These are phyloP conservation scores for Diaporthe nobilis DNA, from an alignment of 2,329 filamentous ascomycete species.

Conservation along the genomic window DNA sequence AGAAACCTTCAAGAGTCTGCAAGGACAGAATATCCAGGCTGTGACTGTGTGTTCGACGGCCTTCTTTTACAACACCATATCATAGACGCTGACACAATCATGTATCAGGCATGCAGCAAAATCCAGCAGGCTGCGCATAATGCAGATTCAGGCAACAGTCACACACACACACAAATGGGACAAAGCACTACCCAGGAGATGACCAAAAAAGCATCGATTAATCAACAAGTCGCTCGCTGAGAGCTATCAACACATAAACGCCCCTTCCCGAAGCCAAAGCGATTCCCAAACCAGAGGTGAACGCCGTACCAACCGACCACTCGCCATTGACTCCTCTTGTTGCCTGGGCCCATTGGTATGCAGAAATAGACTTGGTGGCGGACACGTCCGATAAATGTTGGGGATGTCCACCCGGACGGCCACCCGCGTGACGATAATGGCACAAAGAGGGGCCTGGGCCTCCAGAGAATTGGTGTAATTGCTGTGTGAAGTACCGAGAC, in stretches of 20 bases:
- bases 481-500: too few relatives aligned
- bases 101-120: too few relatives aligned
- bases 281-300: neutral
- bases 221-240: neutral
- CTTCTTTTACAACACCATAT: too few relatives aligned
- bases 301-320: neutral
- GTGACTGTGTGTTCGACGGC: too few relatives aligned
- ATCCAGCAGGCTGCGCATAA: too few relatives aligned
- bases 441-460: neutral
- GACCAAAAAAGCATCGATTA: neutral
- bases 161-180: neutral
- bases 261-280: neutral
- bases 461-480: neutral
- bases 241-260: conserved; percentile 4
- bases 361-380: neutral
- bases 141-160: too few relatives aligned
- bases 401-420: neutral
- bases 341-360: neutral
- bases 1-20: too few relatives aligned
- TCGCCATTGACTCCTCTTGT: neutral
- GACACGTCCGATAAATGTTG: neutral
- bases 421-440: neutral
- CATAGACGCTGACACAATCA: too few relatives aligned
- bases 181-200: neutral
- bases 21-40: too few relatives aligned